A percentile compares a stretch with the other conserved stretches of the same genome.
These are phyloP conservation scores for Triticum timopheevii DNA, from an alignment of 176 grass and related monocot genomes.

Conservation along the genomic window DNA sequence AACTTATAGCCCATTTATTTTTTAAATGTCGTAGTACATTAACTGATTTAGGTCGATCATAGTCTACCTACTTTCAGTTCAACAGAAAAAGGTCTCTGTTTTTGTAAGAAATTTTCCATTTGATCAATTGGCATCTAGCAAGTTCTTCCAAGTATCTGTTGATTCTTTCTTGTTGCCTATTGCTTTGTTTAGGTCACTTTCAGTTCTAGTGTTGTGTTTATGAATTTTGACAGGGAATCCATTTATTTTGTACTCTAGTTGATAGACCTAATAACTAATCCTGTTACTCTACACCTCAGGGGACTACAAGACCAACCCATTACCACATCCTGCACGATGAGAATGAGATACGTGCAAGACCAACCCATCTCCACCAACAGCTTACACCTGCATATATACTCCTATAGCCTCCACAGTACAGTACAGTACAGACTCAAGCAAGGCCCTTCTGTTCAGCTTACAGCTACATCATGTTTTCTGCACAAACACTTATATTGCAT, in stretches of 20 bases:
- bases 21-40: neutral
- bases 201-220: neutral
- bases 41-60: neutral
- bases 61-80: neutral
- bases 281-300: constrained; percentile 36
- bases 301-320: constrained; percentile 80
- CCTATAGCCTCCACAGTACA: too few relatives aligned
- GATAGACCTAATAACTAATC: neutral
- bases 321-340: constrained; percentile 55
- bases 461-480: neutral
- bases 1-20: neutral
- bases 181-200: neutral
- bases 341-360: too few relatives aligned
- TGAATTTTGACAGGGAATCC: neutral
- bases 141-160: neutral
- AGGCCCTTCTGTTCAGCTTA: too few relatives aligned
- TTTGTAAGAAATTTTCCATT: neutral
- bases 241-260: neutral
- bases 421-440: too few relatives aligned
- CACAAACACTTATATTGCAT: neutral
- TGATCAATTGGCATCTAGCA: neutral
- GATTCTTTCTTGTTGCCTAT: neutral
- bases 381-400: too few relatives aligned
- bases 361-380: too few relatives aligned
- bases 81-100: neutral